phyloP scores from a whole-genome alignment of 192 early-diverging fungal genomes.

The Helicostylum pulchrum region DNA sequence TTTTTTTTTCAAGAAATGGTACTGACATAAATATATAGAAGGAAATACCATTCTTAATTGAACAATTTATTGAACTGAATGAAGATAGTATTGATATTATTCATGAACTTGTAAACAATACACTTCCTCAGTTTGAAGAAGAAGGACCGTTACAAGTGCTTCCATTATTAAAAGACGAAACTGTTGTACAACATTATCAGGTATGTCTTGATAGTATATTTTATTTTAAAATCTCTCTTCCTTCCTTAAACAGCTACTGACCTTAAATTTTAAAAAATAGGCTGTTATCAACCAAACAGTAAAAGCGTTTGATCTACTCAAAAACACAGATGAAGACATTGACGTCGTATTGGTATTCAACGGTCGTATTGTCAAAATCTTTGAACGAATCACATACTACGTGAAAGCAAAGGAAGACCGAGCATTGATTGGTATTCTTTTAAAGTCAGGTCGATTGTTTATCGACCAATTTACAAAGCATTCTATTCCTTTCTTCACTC shows the following conservation, averaged over 20 bases:
- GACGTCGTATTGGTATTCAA: slow-evolving; percentile 29
- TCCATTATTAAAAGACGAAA: slow-evolving; percentile 41
- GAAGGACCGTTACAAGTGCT: slow-evolving; percentile 28
- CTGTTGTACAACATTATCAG: slow-evolving; percentile 42
- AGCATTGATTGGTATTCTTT: slow-evolving; percentile 37
- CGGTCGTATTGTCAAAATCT: slow-evolving; percentile 39
- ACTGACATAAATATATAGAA: slow-evolving; percentile 18
- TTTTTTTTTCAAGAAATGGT: not conserved
- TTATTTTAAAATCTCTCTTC: too few relatives aligned
- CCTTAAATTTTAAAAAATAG: slow-evolving; percentile 5
- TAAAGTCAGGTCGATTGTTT: slow-evolving; percentile 48
- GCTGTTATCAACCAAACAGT: slow-evolving; percentile 25
- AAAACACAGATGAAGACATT: not conserved
- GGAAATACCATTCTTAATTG: slow-evolving; percentile 43
- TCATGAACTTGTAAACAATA: slow-evolving; percentile 31
- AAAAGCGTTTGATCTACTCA: not conserved
- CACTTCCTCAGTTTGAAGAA: slow-evolving; percentile 41
- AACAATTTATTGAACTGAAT: slow-evolving; percentile 40
- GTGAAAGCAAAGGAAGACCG: slow-evolving; percentile 50
- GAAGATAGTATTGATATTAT: slow-evolving; percentile 35
- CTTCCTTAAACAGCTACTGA: not conserved
- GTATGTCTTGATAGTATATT: slow-evolving; percentile 8
- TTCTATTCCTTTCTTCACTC: slow-evolving; percentile 46
- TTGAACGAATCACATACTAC: slow-evolving; percentile 40
- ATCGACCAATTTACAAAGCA: slow-evolving; percentile 54